Evolutionary conservation across 73 alveolate genomes (phyloP).

Genomic region (Uronychia setigera): DNA sequence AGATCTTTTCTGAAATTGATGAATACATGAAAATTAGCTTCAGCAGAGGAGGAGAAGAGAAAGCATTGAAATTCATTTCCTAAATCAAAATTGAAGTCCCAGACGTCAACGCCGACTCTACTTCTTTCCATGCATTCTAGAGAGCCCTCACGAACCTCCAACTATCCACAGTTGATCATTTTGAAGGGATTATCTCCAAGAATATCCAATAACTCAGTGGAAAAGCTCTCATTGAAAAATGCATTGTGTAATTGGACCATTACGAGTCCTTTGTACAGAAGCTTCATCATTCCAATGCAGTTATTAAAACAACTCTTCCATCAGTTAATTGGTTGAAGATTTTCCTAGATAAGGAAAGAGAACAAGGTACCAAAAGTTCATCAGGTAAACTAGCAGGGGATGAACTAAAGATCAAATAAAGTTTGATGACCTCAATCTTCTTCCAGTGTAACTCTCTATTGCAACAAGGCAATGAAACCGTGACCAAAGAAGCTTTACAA

Average conservation of each 20-base stretch:
- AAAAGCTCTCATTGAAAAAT: background rate
- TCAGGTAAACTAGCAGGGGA: background rate
- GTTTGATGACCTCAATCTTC: background rate
- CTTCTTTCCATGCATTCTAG: background rate
- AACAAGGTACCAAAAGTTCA: background rate
- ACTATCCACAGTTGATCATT: background rate
- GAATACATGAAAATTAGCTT: background rate
- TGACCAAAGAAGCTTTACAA: background rate
- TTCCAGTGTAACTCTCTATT: background rate
- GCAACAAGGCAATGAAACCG: background rate
- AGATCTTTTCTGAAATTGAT: background rate
- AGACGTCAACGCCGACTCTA: background rate
- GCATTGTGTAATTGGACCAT: background rate
- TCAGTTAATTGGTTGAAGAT: background rate
- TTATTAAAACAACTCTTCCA: background rate
- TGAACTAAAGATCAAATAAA: background rate
- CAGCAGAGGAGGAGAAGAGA: background rate
- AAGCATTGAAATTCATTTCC: background rate
- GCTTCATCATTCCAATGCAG: background rate
- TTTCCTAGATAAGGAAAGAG: background rate
- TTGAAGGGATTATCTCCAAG: background rate
- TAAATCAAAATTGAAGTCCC: background rate
- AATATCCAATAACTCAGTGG: background rate
- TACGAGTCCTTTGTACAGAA: background rate
- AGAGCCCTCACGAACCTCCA: background rate